phyloP scores from a whole-genome alignment of 192 early-diverging fungal genomes.

The Entomortierella beljakovae region DNA sequence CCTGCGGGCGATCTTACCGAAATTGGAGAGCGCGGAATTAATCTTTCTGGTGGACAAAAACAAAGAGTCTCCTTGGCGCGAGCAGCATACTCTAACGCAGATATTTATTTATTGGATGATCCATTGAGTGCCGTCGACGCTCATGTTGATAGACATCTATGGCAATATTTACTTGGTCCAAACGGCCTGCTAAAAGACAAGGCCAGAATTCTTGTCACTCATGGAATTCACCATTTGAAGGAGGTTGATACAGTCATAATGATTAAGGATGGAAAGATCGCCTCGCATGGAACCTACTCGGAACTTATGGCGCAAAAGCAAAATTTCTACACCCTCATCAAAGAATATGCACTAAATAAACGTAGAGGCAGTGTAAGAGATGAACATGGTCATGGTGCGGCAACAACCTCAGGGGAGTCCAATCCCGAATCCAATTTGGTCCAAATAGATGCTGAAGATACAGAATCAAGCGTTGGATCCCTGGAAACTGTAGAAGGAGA shows the following conservation, averaged over 20 bases:
- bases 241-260: slow-evolving; percentile 67
- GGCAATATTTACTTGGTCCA: slow-evolving; percentile 77
- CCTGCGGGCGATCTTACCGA: slow-evolving; percentile 77
- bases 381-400: neutral
- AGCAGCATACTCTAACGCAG: slow-evolving; percentile 77
- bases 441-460: neutral
- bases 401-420: neutral
- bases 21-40: slow-evolving; percentile 75
- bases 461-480: slow-evolving; percentile 5
- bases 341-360: slow-evolving; percentile 25
- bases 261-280: slow-evolving; percentile 68
- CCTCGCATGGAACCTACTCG: slow-evolving; percentile 65
- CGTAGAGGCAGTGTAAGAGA: neutral
- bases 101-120: slow-evolving; percentile 88
- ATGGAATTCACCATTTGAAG: slow-evolving; percentile 73
- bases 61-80: slow-evolving; percentile 87
- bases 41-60: slow-evolving; percentile 86
- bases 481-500: neutral
- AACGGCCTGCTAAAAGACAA: slow-evolving; percentile 72
- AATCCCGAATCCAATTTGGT: neutral
- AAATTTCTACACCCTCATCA: slow-evolving; percentile 58
- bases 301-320: slow-evolving; percentile 55
- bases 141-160: slow-evolving; percentile 69
- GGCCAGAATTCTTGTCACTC: slow-evolving; percentile 75
- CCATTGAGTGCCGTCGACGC: slow-evolving; percentile 82